These are phyloP conservation scores for Colletotrichum sublineola DNA, from an alignment of 2,329 filamentous ascomycete genomes.

Conservation along the genomic window DNA sequence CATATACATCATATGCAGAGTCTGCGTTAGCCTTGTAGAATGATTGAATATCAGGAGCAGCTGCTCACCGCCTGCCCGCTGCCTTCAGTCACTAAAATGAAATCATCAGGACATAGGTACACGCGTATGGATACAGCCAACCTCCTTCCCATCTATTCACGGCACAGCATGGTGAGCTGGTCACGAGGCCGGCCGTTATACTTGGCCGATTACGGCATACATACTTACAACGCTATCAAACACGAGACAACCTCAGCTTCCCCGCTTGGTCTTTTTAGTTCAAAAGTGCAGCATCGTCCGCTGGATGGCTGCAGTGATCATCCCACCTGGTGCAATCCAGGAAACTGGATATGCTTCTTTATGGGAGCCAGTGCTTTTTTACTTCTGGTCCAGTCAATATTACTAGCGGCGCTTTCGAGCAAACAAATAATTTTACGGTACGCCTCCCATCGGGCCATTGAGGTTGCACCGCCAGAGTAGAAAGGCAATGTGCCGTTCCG, in stretches of 20 bases:
- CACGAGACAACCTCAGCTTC: not conserved
- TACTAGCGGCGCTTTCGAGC: not conserved
- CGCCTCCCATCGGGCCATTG: not conserved
- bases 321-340: conserved; percentile 29
- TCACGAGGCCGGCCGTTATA: not conserved
- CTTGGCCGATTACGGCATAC: not conserved
- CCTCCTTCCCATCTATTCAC: not conserved
- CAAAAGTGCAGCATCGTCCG: conserved; percentile 22
- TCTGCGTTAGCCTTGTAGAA: not conserved
- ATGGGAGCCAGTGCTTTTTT: conserved; percentile 17
- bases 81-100: not conserved
- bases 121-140: not conserved
- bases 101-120: not conserved
- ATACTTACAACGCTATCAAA: too few species aligned
- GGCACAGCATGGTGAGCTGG: not conserved
- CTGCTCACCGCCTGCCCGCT: conserved; percentile 11
- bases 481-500: conserved; percentile 22
- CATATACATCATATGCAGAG: not conserved
- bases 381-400: not conserved
- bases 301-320: conserved; percentile 35
- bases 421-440: conserved; percentile 18
- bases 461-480: not conserved
- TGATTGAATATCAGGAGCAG: not conserved
- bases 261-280: not conserved
- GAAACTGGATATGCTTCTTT: conserved; percentile 38